Base-by-base conservation (phyloP, 2,329 filamentous ascomycete species). In the Colletotrichum sp. region DNA sequence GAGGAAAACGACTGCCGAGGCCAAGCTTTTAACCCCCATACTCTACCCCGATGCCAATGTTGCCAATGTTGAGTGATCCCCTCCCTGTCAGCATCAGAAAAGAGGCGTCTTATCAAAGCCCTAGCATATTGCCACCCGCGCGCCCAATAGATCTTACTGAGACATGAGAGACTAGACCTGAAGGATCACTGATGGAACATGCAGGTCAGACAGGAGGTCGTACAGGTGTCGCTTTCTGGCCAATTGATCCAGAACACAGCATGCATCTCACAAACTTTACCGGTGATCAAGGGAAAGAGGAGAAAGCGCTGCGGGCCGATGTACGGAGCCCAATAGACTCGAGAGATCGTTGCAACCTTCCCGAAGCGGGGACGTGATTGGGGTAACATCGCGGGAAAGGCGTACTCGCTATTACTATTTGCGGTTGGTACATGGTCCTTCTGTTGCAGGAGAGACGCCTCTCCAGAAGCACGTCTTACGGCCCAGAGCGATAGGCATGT, bases 1-100 rank as follows among this genome's bases (percentile, higher is more conserved):
- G 67, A 24, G 26, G 34, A 36, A 22, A 26, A 22, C 48, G 72
- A 30, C 60, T 71, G 26, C 72, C 68, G 68, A 22, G 36, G 34
- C 65, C 72, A 75, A 75, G 72, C 69, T 75, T 75, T 75, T 68
- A 72, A 68, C n/a, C 52, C 28, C 69, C 69, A 63, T 26, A 34
- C 24, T 62, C 30, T 18, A 26, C 59, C 48, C 60, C 48, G 26
- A 16, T 59, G 66, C 28, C 66, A 34, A 39, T 39, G 44, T 48
- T 48, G 18, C 44, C 44, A 48, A 48, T 48, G 44, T 48, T 48
- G 44, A 48, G 44, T 48, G 62, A n/a, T n/a, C 22, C 22, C 16
- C 65, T 69, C 22, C 57, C 71, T 64, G 66, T 69, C 65, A 62
- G 64, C 63, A 68, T 30, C 16, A 16, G 18, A 48, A 48, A 48